Percentiles rank a stretch among this genome's conserved stretches.
phyloP scores from a whole-genome alignment of 345 rosid genomes.

The Melaleuca alternifolia region DNA sequence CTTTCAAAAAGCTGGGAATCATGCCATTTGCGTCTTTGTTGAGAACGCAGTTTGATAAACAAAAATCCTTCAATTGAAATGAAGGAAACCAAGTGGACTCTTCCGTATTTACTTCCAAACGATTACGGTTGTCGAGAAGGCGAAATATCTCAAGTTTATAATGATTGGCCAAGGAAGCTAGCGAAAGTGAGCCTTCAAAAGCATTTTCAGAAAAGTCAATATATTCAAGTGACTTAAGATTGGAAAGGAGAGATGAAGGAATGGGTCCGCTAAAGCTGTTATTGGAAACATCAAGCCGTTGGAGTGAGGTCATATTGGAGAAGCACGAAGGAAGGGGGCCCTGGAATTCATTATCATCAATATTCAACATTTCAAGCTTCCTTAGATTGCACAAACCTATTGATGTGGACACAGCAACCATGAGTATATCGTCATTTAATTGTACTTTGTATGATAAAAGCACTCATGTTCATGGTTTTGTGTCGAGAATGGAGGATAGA shows the following conservation, averaged over 20 bases:
- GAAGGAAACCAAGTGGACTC: not conserved
- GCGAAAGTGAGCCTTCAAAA: not conserved
- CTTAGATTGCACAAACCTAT: not conserved
- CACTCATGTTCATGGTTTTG: too few species aligned
- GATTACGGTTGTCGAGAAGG: not conserved
- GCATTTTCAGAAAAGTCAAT: not conserved
- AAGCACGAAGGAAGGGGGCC: not conserved
- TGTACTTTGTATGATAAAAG: too few species aligned
- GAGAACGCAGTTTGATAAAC: not conserved
- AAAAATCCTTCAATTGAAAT: not conserved
- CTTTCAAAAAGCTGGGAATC: constrained; percentile 1
- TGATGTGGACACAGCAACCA: too few species aligned
- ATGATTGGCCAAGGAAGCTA: not conserved
- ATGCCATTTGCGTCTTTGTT: not conserved
- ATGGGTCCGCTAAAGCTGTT: not conserved
- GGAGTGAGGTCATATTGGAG: not conserved
- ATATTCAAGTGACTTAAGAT: not conserved
- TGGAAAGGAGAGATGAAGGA: not conserved
- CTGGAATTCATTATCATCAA: not conserved
- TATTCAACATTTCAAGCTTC: not conserved
- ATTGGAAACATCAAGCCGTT: not conserved
- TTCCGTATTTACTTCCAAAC: not conserved
- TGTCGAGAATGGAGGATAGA: too few species aligned
- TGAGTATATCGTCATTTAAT: too few species aligned
- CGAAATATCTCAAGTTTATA: not conserved